phyloP scores from a whole-genome alignment of 2,329 filamentous ascomycete genomes.

The Fusarium anguioides region DNA sequence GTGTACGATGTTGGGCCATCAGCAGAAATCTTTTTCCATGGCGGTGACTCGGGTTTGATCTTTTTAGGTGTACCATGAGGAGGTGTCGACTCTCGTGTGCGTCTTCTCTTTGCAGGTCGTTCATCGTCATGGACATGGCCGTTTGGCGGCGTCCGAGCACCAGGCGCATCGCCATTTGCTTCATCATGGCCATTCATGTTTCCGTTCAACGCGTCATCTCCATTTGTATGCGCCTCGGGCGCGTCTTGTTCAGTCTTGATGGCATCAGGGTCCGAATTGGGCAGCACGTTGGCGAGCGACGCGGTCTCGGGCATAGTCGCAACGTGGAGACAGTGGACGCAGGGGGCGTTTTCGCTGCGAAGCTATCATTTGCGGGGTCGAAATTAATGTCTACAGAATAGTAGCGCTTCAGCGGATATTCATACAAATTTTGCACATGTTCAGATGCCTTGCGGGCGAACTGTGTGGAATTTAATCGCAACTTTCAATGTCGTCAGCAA shows the following conservation, averaged over 20 bases:
- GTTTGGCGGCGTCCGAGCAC: constrained; percentile 54
- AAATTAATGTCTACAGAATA: constrained; percentile 67
- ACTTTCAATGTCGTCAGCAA: constrained; percentile 62
- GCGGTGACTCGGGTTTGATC: constrained; percentile 74
- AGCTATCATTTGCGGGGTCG: constrained; percentile 66
- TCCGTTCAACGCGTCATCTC: constrained; percentile 35
- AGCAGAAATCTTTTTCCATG: constrained; percentile 88
- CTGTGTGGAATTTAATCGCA: constrained; percentile 57
- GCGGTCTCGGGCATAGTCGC: constrained; percentile 70
- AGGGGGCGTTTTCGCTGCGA: constrained; percentile 64
- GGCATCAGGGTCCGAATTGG: constrained; percentile 46
- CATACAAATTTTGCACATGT: constrained; percentile 65
- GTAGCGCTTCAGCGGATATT: constrained; percentile 58
- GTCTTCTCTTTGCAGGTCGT: constrained; percentile 73
- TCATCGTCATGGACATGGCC: constrained; percentile 54
- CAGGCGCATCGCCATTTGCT: constrained; percentile 41
- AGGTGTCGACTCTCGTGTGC: constrained; percentile 62
- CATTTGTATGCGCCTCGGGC: constrained; percentile 28
- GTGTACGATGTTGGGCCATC: constrained; percentile 90
- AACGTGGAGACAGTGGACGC: constrained; percentile 56
- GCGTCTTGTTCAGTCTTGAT: constrained; percentile 43
- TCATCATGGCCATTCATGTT: constrained; percentile 22
- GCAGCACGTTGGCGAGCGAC: constrained; percentile 61
- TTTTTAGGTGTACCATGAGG: constrained; percentile 56
- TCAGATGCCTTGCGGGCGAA: constrained; percentile 61